Evolutionary conservation across 1,284 basidiomycete genomes (phyloP).

Genomic region (Trametes polyzona): DNA sequence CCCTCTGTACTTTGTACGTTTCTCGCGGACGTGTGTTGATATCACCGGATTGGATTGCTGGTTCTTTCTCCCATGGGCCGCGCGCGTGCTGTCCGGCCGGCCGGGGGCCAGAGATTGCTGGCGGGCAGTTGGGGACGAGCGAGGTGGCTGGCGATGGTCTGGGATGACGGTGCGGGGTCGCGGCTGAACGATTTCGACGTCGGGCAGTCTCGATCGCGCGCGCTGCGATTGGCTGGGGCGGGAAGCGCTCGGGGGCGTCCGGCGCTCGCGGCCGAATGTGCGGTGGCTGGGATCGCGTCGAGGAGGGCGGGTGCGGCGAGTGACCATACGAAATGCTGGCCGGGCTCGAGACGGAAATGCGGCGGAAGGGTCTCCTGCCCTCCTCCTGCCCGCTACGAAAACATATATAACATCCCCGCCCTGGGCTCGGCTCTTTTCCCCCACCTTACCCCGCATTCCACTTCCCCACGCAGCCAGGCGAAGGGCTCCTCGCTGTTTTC

Average conservation of each 20-base stretch:
- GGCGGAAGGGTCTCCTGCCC: constrained; percentile 14
- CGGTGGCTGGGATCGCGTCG: background rate
- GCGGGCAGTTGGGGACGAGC: background rate
- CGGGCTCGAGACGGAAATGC: constrained; percentile 11
- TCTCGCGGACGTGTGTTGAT: background rate
- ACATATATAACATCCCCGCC: constrained; percentile 12
- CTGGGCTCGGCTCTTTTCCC: constrained; percentile 12
- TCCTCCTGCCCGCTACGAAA: background rate
- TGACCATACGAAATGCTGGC: background rate
- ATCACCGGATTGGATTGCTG: background rate
- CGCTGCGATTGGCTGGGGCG: constrained; percentile 9
- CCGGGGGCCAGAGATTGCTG: background rate
- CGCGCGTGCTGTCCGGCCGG: background rate
- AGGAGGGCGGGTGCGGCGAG: background rate
- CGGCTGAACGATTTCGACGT: constrained; percentile 1
- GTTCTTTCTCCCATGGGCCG: constrained; percentile 7
- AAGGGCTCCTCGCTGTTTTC: background rate
- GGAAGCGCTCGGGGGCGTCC: constrained; percentile 6
- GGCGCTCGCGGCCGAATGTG: constrained; percentile 3
- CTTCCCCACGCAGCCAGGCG: background rate
- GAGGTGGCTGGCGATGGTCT: background rate
- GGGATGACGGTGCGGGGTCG: background rate
- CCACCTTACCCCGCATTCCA: constrained; percentile 17
- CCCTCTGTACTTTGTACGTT: background rate
- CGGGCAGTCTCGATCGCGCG: background rate